These are phyloP conservation scores for Neodidymelliopsis sp. DNA, from an alignment of 2,329 filamentous ascomycete genomes.

Conservation along the genomic window DNA sequence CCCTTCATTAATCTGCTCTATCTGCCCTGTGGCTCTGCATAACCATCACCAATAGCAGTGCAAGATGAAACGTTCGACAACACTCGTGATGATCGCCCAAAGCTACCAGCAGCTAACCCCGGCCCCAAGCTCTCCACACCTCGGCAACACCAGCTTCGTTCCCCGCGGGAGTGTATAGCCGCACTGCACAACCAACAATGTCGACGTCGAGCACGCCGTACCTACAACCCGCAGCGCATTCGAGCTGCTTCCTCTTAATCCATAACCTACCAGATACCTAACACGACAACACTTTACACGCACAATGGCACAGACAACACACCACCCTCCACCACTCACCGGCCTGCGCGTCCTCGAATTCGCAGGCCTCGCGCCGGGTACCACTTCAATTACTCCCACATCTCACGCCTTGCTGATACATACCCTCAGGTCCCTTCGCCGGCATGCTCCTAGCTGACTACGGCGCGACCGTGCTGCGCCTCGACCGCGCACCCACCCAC, in stretches of 20 bases:
- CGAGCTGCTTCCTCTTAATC: neutral
- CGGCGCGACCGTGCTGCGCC: slow-evolving; percentile 84
- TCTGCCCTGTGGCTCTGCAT: no score
- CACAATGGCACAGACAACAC: slow-evolving; percentile 30
- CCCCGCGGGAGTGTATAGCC: slow-evolving; percentile 46
- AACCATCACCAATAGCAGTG: no score
- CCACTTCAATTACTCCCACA: neutral
- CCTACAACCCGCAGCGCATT: neutral
- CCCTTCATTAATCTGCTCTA: no score
- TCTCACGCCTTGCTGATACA: neutral
- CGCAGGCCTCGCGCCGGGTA: slow-evolving; percentile 67
- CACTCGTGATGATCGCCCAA: no score
- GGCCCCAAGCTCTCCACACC: slow-evolving; percentile 31
- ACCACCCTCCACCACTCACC: slow-evolving; percentile 58
- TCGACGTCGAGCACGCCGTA: slow-evolving; percentile 38
- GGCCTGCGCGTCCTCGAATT: slow-evolving; percentile 71
- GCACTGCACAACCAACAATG: slow-evolving; percentile 31
- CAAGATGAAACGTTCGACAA: no score
- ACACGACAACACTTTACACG: neutral
- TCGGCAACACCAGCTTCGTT: slow-evolving; percentile 36
- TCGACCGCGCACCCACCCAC: slow-evolving; percentile 70
- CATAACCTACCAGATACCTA: neutral
- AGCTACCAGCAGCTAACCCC: no score
- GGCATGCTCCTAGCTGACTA: slow-evolving; percentile 84
- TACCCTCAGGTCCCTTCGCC: slow-evolving; percentile 76